phyloP scores from a whole-genome alignment of 75 land plant genomes.

The Isoetes taiwanensis region DNA sequence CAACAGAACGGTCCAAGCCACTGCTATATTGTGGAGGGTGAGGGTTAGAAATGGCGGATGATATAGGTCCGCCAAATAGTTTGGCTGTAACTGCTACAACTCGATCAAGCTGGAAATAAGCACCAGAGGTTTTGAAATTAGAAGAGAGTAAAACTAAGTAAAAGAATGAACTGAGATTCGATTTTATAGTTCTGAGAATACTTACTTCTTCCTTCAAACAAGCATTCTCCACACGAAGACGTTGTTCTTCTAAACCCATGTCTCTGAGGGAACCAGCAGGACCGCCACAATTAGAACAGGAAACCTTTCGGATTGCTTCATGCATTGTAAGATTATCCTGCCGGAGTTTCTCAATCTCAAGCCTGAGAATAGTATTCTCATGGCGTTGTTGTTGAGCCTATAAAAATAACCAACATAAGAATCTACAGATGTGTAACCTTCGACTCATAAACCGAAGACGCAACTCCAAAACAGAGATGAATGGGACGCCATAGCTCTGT shows the following conservation, averaged over 20 bases:
- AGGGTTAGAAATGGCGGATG: no score
- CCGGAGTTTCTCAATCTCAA: conserved; percentile 2
- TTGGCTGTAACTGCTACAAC: conserved; percentile 1
- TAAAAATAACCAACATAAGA: no score
- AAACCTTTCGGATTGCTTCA: background rate
- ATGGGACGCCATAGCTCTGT: no score
- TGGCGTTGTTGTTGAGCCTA: background rate
- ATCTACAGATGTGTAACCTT: no score
- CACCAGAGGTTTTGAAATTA: background rate
- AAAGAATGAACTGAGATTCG: background rate
- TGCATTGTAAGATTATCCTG: background rate
- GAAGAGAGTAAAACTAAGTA: background rate
- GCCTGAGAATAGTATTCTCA: background rate
- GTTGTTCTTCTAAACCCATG: background rate
- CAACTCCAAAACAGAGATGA: no score
- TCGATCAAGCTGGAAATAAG: conserved; percentile 1
- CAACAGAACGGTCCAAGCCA: no score
- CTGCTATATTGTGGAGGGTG: no score
- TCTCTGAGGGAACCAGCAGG: background rate
- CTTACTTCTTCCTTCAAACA: background rate
- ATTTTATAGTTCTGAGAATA: background rate
- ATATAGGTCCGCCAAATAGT: background rate
- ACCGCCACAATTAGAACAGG: conserved; percentile 3
- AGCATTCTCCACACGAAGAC: background rate
- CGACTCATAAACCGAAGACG: no score